Conservation (phyloP, 2,329 filamentous ascomycete genomes). For the Fusarium sp. region DNA sequence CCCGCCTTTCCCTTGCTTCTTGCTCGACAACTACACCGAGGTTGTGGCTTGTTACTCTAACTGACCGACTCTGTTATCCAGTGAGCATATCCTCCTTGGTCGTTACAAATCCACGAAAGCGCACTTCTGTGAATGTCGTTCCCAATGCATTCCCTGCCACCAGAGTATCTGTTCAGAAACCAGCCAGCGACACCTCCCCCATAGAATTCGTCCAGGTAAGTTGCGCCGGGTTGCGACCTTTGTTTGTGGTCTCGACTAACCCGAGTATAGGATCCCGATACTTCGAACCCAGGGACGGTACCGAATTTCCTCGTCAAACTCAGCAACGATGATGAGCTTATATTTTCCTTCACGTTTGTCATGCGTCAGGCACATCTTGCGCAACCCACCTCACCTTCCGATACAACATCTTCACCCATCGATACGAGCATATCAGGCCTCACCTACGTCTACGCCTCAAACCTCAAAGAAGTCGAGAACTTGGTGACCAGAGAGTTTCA, state of each 20-base stretch:
- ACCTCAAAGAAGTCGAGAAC: slow-evolving; percentile 87
- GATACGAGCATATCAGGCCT: slow-evolving; percentile 89
- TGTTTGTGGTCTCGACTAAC: slow-evolving; percentile 34
- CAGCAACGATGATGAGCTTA: slow-evolving; percentile 89
- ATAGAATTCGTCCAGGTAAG: slow-evolving; percentile 93
- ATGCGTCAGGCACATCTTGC: slow-evolving; percentile 66
- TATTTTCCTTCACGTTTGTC: slow-evolving; percentile 92
- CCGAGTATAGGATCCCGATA: slow-evolving; percentile 78
- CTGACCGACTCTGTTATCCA: slow-evolving; percentile 54
- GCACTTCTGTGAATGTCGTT: slow-evolving; percentile 78
- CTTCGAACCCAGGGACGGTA: slow-evolving; percentile 56
- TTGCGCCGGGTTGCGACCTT: slow-evolving; percentile 43
- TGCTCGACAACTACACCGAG: slow-evolving; percentile 20
- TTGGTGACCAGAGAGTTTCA: slow-evolving; percentile 95
- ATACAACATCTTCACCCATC: slow-evolving; percentile 58
- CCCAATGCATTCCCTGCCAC: slow-evolving; percentile 91
- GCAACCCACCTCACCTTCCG: slow-evolving; percentile 58
- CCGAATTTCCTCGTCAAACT: slow-evolving; percentile 89
- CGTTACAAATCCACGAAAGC: slow-evolving; percentile 83
- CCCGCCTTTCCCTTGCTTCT: slow-evolving; percentile 22
- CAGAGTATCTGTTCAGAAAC: slow-evolving; percentile 77
- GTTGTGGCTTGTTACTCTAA: slow-evolving; percentile 35
- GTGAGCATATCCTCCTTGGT: slow-evolving; percentile 88
- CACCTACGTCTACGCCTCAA: slow-evolving; percentile 92
- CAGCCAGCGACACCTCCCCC: slow-evolving; percentile 77